These are phyloP conservation scores for Trametes elegans DNA, from an alignment of 768 basidiomycete genomes.

Conservation along the genomic window DNA sequence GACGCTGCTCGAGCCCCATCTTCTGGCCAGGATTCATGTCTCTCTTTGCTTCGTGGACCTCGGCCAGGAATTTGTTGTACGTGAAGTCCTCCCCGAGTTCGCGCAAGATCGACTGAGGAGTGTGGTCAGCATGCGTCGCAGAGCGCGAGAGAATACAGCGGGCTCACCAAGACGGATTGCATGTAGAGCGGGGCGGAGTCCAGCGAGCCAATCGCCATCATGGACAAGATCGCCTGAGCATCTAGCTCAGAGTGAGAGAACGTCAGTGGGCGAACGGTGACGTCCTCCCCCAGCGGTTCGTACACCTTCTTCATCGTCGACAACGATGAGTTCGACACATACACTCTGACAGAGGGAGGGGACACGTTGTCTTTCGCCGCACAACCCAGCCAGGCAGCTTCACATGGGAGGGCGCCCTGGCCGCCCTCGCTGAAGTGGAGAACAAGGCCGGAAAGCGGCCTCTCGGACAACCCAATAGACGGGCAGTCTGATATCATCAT, in stretches of 20 bases:
- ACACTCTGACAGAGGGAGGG: constrained; percentile 43
- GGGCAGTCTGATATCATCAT: constrained; percentile 59
- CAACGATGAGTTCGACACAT: constrained; percentile 59
- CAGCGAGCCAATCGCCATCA: constrained; percentile 69
- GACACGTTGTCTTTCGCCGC: constrained; percentile 27
- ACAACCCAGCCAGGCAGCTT: constrained; percentile 53
- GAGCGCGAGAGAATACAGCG: background rate
- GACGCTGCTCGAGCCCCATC: constrained; percentile 57
- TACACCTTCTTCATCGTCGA: constrained; percentile 61
- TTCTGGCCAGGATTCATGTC: constrained; percentile 58
- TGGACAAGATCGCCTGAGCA: constrained; percentile 64
- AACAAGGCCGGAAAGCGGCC: constrained; percentile 60
- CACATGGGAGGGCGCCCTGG: constrained; percentile 51
- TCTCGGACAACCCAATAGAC: constrained; percentile 49
- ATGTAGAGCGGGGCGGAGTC: constrained; percentile 67
- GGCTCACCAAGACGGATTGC: constrained; percentile 56
- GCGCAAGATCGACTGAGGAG: constrained; percentile 55
- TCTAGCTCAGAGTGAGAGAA: constrained; percentile 63
- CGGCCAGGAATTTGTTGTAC: constrained; percentile 46
- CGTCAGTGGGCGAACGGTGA: constrained; percentile 53
- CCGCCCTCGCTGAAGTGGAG: constrained; percentile 74
- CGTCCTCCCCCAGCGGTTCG: constrained; percentile 35
- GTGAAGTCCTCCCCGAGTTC: constrained; percentile 60
- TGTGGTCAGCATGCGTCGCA: constrained; percentile 38
- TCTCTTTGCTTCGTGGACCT: constrained; percentile 44